Evolutionary conservation across 2,329 filamentous ascomycete species (phyloP).

Genomic region (Dryadomyces quercus-mongolicae): DNA sequence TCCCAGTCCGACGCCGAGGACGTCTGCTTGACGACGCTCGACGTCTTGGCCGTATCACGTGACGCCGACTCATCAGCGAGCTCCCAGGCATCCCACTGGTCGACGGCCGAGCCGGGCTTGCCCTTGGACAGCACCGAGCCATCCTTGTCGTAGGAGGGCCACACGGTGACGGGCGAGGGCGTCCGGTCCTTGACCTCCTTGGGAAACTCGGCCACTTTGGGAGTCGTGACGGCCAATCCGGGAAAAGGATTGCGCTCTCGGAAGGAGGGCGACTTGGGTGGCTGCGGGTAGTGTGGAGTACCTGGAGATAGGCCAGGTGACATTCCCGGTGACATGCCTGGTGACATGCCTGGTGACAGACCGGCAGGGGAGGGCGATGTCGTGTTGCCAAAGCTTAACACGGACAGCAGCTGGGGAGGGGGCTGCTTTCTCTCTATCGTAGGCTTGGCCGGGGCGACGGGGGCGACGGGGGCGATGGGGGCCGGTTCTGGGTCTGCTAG

Average conservation of each 20-base stretch:
- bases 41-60: background rate
- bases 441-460: background rate
- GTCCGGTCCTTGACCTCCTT: slow-evolving; percentile 20
- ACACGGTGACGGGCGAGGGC: slow-evolving; percentile 30
- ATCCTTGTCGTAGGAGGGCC: slow-evolving; percentile 26
- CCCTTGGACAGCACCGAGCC: slow-evolving; percentile 4
- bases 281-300: slow-evolving; percentile 26
- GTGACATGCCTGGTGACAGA: no score
- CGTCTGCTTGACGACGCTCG: background rate
- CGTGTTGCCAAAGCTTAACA: slow-evolving; percentile 19
- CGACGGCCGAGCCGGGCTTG: slow-evolving; percentile 7
- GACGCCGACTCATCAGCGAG: slow-evolving; percentile 2
- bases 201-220: slow-evolving; percentile 20
- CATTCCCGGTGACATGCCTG: no score
- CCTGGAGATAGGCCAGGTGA: slow-evolving; percentile 10
- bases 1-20: slow-evolving; percentile 27
- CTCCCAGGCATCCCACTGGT: slow-evolving; percentile 35
- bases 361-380: background rate
- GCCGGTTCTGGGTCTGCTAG: slow-evolving; percentile 7
- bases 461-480: background rate
- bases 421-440: slow-evolving; percentile 12
- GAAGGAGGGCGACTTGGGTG: slow-evolving; percentile 39
- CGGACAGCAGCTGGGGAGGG: slow-evolving; percentile 19
- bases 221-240: slow-evolving; percentile 33
- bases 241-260: slow-evolving; percentile 41